A percentile compares a stretch with the other conserved stretches of the same genome.
Conservation (phyloP, 1,284 basidiomycete genomes). For the Puccinia polysora region DNA sequence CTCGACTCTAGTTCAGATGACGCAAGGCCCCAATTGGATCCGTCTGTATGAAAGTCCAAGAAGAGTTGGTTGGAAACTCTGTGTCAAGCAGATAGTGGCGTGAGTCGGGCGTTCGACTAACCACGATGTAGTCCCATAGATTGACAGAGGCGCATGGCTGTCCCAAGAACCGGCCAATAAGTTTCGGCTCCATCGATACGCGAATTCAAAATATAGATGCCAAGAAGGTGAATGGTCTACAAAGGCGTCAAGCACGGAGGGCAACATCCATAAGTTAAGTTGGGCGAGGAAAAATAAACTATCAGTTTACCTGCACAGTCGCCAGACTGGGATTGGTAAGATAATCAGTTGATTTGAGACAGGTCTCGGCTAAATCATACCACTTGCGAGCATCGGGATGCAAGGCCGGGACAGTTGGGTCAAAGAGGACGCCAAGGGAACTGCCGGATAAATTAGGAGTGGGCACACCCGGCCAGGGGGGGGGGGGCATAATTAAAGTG, state of each 20-base stretch:
- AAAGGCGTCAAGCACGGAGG: not conserved
- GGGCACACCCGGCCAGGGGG: not conserved
- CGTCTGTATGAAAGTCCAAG: conserved; percentile 24
- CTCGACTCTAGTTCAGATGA: conserved; percentile 27
- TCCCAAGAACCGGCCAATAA: conserved; percentile 36
- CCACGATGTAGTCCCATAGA: conserved; percentile 41
- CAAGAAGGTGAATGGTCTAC: conserved; percentile 29
- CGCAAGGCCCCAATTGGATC: conserved; percentile 38
- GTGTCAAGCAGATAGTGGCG: too few species aligned
- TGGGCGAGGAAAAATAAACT: not conserved
- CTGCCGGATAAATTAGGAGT: too few species aligned
- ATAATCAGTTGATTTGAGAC: conserved; percentile 36
- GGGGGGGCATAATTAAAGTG: not conserved
- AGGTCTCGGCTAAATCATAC: conserved; percentile 35
- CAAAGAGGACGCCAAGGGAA: conserved; percentile 34
- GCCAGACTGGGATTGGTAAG: conserved; percentile 28
- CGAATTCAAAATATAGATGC: conserved; percentile 29
- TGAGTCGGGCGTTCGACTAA: conserved; percentile 20
- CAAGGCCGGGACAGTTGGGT: conserved; percentile 24
- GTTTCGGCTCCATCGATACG: conserved; percentile 36
- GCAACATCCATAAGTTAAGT: not conserved
- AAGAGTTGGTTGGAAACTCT: too few species aligned
- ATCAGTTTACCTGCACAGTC: conserved; percentile 22
- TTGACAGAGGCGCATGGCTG: conserved; percentile 35
- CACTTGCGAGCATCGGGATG: conserved; percentile 35